Evolutionary conservation across 1,139 yeast genomes (phyloP).

Genomic region (Kurtzmaniella quercitrusa): DNA sequence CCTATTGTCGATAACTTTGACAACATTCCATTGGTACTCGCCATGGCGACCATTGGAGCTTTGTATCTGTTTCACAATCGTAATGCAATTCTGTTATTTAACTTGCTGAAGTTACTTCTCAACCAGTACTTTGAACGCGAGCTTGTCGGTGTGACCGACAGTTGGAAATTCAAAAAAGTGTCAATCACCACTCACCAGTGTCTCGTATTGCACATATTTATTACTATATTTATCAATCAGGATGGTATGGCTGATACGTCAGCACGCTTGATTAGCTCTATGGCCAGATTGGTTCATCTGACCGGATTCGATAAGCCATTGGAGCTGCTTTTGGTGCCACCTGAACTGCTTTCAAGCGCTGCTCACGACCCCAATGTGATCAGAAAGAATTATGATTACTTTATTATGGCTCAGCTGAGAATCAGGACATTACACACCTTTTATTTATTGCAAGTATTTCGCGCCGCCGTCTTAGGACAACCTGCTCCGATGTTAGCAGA

Average conservation of each 20-base stretch:
- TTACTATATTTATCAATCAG: constrained; percentile 80
- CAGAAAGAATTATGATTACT: constrained; percentile 61
- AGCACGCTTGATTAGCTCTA: constrained; percentile 69
- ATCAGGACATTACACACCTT: constrained; percentile 82
- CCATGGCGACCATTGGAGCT: constrained; percentile 90
- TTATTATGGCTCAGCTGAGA: constrained; percentile 76
- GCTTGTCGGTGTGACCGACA: constrained; percentile 37
- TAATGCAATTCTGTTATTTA: constrained; percentile 72
- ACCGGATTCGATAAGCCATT: constrained; percentile 73
- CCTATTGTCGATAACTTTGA: constrained; percentile 52
- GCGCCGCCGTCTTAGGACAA: constrained; percentile 63
- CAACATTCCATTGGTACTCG: constrained; percentile 70
- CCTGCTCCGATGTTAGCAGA: constrained; percentile 53
- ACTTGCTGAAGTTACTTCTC: constrained; percentile 72
- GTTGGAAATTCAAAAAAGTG: constrained; percentile 54
- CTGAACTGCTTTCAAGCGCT: constrained; percentile 35
- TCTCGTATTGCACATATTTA: constrained; percentile 72
- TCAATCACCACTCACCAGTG: constrained; percentile 91
- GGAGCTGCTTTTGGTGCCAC: constrained; percentile 60
- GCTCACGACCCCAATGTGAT: constrained; percentile 25
- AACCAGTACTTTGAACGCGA: constrained; percentile 69
- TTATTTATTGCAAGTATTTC: constrained; percentile 65
- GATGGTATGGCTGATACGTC: constrained; percentile 69
- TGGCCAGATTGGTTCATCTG: constrained; percentile 73
- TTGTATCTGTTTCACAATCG: constrained; percentile 77